Base-by-base conservation (phyloP, 169 alveolate genomes). In the Plasmodium knowlesi region DNA sequence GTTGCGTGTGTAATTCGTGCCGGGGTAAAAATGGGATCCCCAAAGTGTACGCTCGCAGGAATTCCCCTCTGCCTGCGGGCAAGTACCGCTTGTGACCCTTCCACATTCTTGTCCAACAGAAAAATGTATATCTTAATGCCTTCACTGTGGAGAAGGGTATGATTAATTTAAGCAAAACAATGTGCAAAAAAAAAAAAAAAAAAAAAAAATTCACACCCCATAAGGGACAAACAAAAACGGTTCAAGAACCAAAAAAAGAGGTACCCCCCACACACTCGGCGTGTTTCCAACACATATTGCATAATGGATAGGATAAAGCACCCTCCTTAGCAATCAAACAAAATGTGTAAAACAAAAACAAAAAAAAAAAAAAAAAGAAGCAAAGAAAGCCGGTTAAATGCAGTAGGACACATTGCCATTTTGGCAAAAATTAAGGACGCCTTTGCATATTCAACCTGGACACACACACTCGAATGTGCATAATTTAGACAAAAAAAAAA, bases 101-200 rank as follows among this genome's bases (percentile, higher is more conserved):
- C 43, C 37, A 67, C 41, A 9, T 25, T 25, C 22, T 12, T 1
- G 25, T 50, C 34, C 41, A 43, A 5, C 22, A 43, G 32, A 79
- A 79, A 25, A 41, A 50, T 41, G 72, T 5, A 16, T 32, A 25
- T 39, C 84, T 25, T 79, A 14, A 79, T 8, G 22, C 73, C 8
- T 30, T 50, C 50, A 4, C 22, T 16, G 28, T 22, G 50, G 22
- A 2, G 57, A 79, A 79, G 54, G 70, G 70, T 41, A 9, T 79
- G 14, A 67, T 9, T 67, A 25, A 79, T 19, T 79, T 79, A 79
- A 41, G 54, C 50, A 79, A 79, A 79, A 79, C 25, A 54, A 79
- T 37, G 54, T 41, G 54, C 32, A 43, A 43, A 37, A 79, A 78
- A 19, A 46, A 39, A 78, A n/a, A n/a, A 39, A 19, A n/a, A 1